These are phyloP conservation scores for Musa schizocarpa DNA, from an alignment of 176 grass and related monocot species.

Conservation along the genomic window DNA sequence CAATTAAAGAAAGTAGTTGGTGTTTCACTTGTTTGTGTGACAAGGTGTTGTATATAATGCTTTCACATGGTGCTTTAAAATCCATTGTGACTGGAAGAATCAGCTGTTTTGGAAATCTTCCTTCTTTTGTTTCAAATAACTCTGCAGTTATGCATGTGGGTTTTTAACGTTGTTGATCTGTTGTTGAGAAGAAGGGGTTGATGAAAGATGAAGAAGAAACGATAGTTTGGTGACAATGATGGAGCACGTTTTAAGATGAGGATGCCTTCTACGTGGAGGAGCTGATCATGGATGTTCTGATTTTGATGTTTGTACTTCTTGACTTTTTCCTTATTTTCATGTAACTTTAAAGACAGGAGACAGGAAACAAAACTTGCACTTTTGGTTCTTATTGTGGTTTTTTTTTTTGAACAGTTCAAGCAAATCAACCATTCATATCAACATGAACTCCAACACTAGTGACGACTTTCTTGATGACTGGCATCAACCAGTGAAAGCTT, in stretches of 20 bases:
- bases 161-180: background rate
- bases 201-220: background rate
- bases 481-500: no score
- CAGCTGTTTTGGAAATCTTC: background rate
- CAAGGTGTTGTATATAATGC: conserved; percentile 6
- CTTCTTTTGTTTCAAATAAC: background rate
- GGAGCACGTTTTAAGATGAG: background rate
- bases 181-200: background rate
- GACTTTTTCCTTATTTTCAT: background rate
- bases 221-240: background rate
- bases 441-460: background rate
- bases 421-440: background rate
- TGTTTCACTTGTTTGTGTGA: background rate
- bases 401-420: background rate
- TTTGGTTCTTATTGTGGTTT: background rate
- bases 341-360: no score
- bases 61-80: background rate
- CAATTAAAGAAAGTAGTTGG: background rate
- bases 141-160: background rate
- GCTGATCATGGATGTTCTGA: conserved; percentile 1
- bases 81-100: background rate
- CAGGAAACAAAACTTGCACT: no score
- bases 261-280: background rate
- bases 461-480: no score
- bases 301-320: background rate